These are phyloP conservation scores for Hordeum marinum DNA, from an alignment of 176 grass and related monocot species.

Conservation along the genomic window DNA sequence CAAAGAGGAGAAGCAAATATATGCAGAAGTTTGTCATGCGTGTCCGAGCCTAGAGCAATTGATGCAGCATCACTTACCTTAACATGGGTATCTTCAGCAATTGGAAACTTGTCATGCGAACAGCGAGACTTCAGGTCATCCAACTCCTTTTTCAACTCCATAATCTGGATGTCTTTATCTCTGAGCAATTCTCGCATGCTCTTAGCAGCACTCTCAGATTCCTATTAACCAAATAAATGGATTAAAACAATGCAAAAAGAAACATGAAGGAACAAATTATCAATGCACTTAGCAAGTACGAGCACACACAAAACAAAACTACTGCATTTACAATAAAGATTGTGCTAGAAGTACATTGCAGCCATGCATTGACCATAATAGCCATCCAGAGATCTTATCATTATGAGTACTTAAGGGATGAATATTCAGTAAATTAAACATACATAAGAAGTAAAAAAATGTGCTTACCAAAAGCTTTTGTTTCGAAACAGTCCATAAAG, in stretches of 20 bases:
- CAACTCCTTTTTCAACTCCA: slow-evolving; percentile 45
- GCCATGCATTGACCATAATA: not conserved
- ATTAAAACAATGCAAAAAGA: not conserved
- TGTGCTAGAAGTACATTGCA: not conserved
- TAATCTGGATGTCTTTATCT: slow-evolving; percentile 26
- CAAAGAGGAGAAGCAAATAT: too few species aligned
- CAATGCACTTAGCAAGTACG: not conserved
- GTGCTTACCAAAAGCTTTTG: slow-evolving; percentile 48
- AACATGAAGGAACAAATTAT: too few species aligned
- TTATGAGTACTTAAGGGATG: not conserved
- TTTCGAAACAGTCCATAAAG: slow-evolving; percentile 52
- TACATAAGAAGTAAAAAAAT: not conserved
- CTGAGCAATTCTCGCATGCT: slow-evolving; percentile 31
- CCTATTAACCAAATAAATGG: slow-evolving; percentile 32
- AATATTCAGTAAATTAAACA: slow-evolving; percentile 24
- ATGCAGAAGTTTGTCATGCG: not conserved
- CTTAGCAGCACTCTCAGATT: slow-evolving; percentile 41
- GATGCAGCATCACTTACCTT: not conserved
- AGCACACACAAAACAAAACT: not conserved
- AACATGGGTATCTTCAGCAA: slow-evolving; percentile 7
- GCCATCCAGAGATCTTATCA: not conserved
- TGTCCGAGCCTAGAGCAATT: not conserved
- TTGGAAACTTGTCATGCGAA: slow-evolving; percentile 29
- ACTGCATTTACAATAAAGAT: not conserved
- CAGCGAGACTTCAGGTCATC: slow-evolving; percentile 23